A percentile compares a stretch with the other conserved stretches of the same genome.
Evolutionary conservation across 352 stramenopile genomes (phyloP).

Genomic region (Phytophthora vignae): DNA sequence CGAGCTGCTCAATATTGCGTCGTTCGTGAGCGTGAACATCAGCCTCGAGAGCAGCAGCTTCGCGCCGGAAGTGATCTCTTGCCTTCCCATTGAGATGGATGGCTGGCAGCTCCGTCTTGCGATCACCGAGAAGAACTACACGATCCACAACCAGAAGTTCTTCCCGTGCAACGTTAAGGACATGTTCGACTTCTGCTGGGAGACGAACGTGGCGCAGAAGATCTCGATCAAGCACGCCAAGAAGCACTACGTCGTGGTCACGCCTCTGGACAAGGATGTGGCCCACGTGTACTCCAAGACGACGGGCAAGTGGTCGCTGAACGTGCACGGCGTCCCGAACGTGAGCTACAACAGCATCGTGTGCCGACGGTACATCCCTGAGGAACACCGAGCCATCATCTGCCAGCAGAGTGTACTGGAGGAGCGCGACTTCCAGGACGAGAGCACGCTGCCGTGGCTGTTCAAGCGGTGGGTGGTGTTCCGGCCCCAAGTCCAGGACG

Average conservation of each 20-base stretch:
- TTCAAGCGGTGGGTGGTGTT: slow-evolving; percentile 93
- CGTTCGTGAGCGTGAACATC: slow-evolving; percentile 84
- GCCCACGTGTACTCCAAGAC: slow-evolving; percentile 88
- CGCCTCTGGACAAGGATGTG: slow-evolving; percentile 72
- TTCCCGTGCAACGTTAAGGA: slow-evolving; percentile 81
- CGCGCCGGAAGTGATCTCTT: slow-evolving; percentile 86
- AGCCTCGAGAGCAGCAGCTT: slow-evolving; percentile 86
- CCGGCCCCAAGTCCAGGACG: slow-evolving; percentile 70
- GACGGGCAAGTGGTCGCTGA: slow-evolving; percentile 85
- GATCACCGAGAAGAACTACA: slow-evolving; percentile 91
- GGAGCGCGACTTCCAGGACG: slow-evolving; percentile 84
- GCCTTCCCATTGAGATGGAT: slow-evolving; percentile 88
- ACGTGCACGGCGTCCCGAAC: slow-evolving; percentile 84
- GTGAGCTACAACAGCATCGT: slow-evolving; percentile 90
- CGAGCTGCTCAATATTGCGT: slow-evolving; percentile 76
- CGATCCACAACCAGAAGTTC: slow-evolving; percentile 90
- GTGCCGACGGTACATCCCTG: slow-evolving; percentile 60
- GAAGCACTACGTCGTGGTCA: slow-evolving; percentile 87
- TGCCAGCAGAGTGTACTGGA: slow-evolving; percentile 88
- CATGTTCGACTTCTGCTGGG: slow-evolving; percentile 90
- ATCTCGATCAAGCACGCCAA: slow-evolving; percentile 82
- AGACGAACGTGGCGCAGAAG: slow-evolving; percentile 83
- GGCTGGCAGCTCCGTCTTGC: slow-evolving; percentile 85
- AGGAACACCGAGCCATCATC: slow-evolving; percentile 76
- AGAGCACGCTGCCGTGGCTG: slow-evolving; percentile 82